Evolutionary conservation across 2,329 filamentous ascomycete species (phyloP), one percentile per base, ranked within the genome.

Genomic region (Pyrenophora tritici-repentis): DNA sequence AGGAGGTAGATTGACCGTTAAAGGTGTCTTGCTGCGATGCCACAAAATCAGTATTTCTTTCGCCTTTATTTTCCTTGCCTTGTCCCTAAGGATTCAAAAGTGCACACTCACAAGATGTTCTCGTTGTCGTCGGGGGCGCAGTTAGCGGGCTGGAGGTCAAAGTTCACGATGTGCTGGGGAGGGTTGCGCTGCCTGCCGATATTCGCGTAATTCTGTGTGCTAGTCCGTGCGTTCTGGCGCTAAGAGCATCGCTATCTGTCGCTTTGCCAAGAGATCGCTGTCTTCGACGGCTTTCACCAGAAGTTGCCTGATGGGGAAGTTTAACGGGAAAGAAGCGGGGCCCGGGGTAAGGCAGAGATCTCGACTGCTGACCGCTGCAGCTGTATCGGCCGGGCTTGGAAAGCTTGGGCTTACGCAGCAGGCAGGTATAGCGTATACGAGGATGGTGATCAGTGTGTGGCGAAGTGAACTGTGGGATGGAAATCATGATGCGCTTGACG

Each of bases 131-230:
- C 45, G 50, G 45, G 26, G 26, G 9, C 45, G 45, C 40, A 20
- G 50, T 44, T 49, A 33, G 33, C 50, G 50, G 45, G 43, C 50
- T 53, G 20, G 44, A 49, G 39, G 50, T 41, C 50, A 29, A 47
- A 47, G 40, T 43, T 51, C 50, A 42, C 45, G 24, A 49, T 26
- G 42, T 32, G 16, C 31, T 31, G 36, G 34, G 34, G 26, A 29
- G 26, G 26, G 26, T 29, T 29, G 26, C 9, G 26, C 26, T 24
- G 26, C 22, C 12, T 22, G 44, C 38, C 45, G 45, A 47, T 47
- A 47, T 48, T 52, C 49, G 49, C 46, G 46, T 52, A 29, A 42
- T 48, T 52, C 44, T 52, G 49, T 52, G 49, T 41, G 49, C 18
- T 52, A 45, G 49, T 34, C 49, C 26, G 49, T 52, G 49, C 49